phyloP scores from a whole-genome alignment of 2,329 filamentous ascomycete genomes.

The Mollisia scopiformis region DNA sequence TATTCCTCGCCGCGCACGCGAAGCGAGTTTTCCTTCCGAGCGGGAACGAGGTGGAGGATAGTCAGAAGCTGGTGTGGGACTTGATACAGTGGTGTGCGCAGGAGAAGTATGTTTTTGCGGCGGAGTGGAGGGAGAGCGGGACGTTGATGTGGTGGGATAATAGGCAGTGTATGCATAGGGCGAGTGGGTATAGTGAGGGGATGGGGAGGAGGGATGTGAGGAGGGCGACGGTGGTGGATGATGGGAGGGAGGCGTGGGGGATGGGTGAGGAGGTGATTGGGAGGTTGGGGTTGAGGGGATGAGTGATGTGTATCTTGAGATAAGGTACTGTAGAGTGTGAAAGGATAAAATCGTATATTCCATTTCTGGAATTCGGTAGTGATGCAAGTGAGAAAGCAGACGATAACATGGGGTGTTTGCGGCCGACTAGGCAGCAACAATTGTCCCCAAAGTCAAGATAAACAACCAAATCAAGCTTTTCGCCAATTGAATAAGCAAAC shows the following conservation, averaged over 20 bases:
- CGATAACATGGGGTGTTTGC: too few species aligned
- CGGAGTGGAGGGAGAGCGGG: slow-evolving; percentile 31
- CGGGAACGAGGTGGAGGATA: slow-evolving; percentile 27
- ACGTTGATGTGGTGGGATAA: slow-evolving; percentile 39
- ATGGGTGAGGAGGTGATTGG: slow-evolving; percentile 40
- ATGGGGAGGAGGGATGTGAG: slow-evolving; percentile 35
- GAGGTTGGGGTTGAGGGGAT: background rate
- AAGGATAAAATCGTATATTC: too few species aligned
- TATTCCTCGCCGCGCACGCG: slow-evolving; percentile 10
- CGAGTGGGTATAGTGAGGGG: slow-evolving; percentile 30
- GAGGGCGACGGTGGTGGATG: slow-evolving; percentile 33
- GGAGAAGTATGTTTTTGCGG: slow-evolving; percentile 31
- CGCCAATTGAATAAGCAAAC: background rate
- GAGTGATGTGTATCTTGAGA: background rate
- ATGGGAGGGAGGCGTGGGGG: slow-evolving; percentile 27
- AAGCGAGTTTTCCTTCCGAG: slow-evolving; percentile 20
- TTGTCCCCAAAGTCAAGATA: background rate
- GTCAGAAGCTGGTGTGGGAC: slow-evolving; percentile 34
- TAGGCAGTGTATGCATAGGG: slow-evolving; percentile 33
- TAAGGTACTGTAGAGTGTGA: background rate
- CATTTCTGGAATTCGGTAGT: too few species aligned
- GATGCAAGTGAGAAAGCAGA: too few species aligned
- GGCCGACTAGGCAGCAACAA: background rate
- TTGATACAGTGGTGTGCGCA: slow-evolving; percentile 33
- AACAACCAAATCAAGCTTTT: background rate